Evolutionary conservation across 179 eudicot genomes (phyloP).

Genomic region (Silene coronaria): DNA sequence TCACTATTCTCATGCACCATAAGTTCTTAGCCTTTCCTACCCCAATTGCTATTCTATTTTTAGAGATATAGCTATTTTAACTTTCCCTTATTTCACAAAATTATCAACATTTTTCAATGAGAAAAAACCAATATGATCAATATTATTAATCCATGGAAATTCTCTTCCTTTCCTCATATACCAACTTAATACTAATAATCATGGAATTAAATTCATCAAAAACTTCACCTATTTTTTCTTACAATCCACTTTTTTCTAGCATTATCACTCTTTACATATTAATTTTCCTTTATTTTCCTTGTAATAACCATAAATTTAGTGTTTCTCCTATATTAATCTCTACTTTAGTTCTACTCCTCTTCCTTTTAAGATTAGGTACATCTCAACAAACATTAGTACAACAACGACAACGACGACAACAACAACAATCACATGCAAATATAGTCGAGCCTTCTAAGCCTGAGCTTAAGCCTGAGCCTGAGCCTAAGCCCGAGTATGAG

Average conservation of each 20-base stretch:
- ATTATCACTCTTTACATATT: constrained; percentile 45
- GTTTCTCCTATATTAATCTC: constrained; percentile 49
- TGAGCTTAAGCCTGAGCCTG: background rate
- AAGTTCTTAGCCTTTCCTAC: background rate
- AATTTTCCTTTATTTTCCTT: constrained; percentile 48
- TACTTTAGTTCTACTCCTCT: constrained; percentile 42
- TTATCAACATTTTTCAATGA: background rate
- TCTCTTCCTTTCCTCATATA: background rate
- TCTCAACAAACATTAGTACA: constrained; percentile 22
- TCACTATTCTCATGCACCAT: constrained; percentile 25
- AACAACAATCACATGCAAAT: background rate
- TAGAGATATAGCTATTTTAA: constrained; percentile 12
- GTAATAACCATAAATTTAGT: constrained; percentile 23
- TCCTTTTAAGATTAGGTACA: constrained; percentile 49
- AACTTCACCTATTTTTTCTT: constrained; percentile 15
- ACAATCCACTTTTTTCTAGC: constrained; percentile 44
- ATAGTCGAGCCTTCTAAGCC: background rate
- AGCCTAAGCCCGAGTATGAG: too few relatives aligned
- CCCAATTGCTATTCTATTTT: background rate
- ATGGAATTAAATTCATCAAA: constrained; percentile 3
- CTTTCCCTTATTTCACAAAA: constrained; percentile 8
- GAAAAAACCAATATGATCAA: background rate
- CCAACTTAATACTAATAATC: background rate
- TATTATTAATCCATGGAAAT: background rate
- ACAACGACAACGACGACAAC: too few relatives aligned